These are phyloP conservation scores for Xylaria bambusicola DNA, from an alignment of 495 filamentous ascomycete genomes.

Conservation along the genomic window DNA sequence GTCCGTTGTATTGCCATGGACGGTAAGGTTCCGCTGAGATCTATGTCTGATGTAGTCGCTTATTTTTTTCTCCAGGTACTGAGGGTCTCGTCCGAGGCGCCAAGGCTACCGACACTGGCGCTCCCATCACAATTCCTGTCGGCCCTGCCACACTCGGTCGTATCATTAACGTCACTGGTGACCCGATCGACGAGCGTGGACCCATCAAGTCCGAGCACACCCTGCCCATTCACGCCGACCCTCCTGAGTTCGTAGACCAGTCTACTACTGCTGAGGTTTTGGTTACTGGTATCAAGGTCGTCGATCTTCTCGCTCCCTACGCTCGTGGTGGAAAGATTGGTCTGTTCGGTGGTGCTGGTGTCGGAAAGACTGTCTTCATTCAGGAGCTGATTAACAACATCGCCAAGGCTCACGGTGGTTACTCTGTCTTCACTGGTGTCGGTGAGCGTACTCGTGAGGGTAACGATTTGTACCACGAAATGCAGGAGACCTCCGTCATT, in stretches of 20 bases:
- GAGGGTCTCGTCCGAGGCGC: slow-evolving; percentile 96
- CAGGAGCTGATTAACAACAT: slow-evolving; percentile 99
- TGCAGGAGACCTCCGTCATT: slow-evolving; percentile 99
- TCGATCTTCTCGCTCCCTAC: slow-evolving; percentile 96
- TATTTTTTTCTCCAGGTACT: slow-evolving; percentile 68
- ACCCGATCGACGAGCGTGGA: slow-evolving; percentile 99
- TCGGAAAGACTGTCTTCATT: slow-evolving; percentile 99
- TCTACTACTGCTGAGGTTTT: slow-evolving; percentile 94
- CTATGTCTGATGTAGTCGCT: slow-evolving; percentile 12
- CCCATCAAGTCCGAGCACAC: slow-evolving; percentile 90
- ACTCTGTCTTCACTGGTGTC: slow-evolving; percentile 99
- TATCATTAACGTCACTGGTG: slow-evolving; percentile 99
- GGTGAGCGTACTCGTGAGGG: slow-evolving; percentile 99
- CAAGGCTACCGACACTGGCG: slow-evolving; percentile 82
- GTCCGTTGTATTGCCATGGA: slow-evolving; percentile 99
- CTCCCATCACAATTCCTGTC: slow-evolving; percentile 96
- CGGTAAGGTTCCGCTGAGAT: slow-evolving; percentile 62
- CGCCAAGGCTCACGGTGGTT: slow-evolving; percentile 99
- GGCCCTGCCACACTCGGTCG: slow-evolving; percentile 92
- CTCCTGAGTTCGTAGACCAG: slow-evolving; percentile 89
- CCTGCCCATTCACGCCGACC: slow-evolving; percentile 90
- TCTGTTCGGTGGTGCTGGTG: slow-evolving; percentile 99
- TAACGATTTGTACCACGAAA: slow-evolving; percentile 99
- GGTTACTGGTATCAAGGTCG: slow-evolving; percentile 99
- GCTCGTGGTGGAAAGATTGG: slow-evolving; percentile 99